These are phyloP conservation scores for Phytophthora sansomeana DNA, from an alignment of 352 stramenopile species.

Conservation along the genomic window DNA sequence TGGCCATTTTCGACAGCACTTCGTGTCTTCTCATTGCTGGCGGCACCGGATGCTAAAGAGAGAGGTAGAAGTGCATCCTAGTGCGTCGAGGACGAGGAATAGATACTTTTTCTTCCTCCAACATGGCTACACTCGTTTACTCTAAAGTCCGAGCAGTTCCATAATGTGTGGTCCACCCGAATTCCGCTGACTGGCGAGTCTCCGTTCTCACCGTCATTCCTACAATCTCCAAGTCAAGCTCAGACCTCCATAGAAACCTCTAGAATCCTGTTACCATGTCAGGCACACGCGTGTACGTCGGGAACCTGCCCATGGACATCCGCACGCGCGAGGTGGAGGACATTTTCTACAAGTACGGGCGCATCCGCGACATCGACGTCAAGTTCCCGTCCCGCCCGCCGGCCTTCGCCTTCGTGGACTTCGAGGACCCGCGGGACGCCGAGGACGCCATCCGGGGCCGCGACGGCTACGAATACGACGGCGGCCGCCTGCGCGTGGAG, in stretches of 20 bases:
- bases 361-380: slow-evolving; percentile 68
- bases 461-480: slow-evolving; percentile 69
- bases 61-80: background rate
- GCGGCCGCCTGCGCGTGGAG: slow-evolving; percentile 65
- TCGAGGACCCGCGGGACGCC: slow-evolving; percentile 72
- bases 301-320: slow-evolving; percentile 80
- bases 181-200: slow-evolving; percentile 5
- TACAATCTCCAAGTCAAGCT: slow-evolving; percentile 39
- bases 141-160: background rate
- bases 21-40: slow-evolving; percentile 2
- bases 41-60: slow-evolving; percentile 16
- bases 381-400: slow-evolving; percentile 74
- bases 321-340: slow-evolving; percentile 79
- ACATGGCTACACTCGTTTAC: background rate
- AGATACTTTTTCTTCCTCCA: background rate
- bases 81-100: background rate
- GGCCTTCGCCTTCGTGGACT: slow-evolving; percentile 80
- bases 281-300: slow-evolving; percentile 66
- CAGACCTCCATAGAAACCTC: background rate
- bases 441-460: slow-evolving; percentile 66
- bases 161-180: background rate
- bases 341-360: slow-evolving; percentile 79
- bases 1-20: background rate
- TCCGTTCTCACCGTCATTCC: slow-evolving; percentile 23
- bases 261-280: slow-evolving; percentile 30